Evolutionary conservation across 345 rosid genomes (phyloP).

Genomic region (Gossypium ekmanianum): DNA sequence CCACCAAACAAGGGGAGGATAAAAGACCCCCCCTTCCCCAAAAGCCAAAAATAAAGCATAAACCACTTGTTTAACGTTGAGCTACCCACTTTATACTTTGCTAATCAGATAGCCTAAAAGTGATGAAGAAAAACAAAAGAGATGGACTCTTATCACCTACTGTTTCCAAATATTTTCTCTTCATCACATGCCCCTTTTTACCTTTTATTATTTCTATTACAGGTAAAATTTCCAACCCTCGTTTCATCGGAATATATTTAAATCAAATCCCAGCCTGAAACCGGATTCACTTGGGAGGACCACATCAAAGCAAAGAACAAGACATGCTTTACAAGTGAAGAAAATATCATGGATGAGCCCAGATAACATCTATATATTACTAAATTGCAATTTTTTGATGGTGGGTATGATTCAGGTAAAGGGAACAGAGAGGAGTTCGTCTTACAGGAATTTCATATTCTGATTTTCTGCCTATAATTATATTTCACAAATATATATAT

Average conservation of each 20-base stretch:
- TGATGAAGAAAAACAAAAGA: neutral
- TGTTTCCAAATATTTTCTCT: too few relatives aligned
- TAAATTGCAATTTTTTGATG: neutral
- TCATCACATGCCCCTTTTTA: too few relatives aligned
- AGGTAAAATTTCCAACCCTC: too few relatives aligned
- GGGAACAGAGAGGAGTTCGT: neutral
- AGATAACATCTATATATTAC: neutral
- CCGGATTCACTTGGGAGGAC: neutral
- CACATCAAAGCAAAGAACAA: neutral
- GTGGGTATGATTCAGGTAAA: neutral
- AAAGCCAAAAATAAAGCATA: neutral
- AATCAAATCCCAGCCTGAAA: too few relatives aligned
- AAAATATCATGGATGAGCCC: neutral
- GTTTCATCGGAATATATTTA: too few relatives aligned
- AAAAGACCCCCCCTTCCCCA: neutral
- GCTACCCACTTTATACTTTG: neutral
- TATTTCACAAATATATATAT: neutral
- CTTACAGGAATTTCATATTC: neutral
- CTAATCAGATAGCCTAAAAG: neutral
- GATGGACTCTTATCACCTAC: too few relatives aligned
- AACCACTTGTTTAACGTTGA: slow-evolving; percentile 8
- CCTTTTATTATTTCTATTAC: too few relatives aligned
- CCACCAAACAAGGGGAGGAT: neutral
- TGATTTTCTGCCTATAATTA: neutral
- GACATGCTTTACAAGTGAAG: neutral